Conservation (phyloP, 176 grass and related monocot genomes). For the Zoysia japonica region DNA sequence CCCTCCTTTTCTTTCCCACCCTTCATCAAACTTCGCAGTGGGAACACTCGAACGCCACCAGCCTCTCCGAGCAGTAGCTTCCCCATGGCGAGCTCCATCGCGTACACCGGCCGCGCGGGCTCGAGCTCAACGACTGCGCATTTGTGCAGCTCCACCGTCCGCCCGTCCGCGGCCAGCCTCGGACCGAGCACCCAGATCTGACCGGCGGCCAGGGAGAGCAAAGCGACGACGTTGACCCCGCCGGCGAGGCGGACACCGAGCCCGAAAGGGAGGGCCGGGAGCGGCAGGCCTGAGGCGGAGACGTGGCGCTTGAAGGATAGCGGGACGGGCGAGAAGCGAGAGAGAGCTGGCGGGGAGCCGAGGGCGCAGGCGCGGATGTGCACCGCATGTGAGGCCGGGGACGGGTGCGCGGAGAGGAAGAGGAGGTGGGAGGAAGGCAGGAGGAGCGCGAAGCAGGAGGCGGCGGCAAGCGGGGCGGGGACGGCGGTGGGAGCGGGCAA, state of each 20-base stretch:
- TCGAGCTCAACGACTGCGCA: slow-evolving; percentile 74
- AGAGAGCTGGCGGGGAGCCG: slow-evolving; percentile 15
- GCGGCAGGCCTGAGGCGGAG: slow-evolving; percentile 37
- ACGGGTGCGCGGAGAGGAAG: slow-evolving; percentile 58
- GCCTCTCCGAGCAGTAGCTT: slow-evolving; percentile 78
- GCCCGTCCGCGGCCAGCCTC: slow-evolving; percentile 39
- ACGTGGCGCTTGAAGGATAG: slow-evolving; percentile 56
- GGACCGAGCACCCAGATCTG: slow-evolving; percentile 89
- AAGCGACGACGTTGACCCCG: slow-evolving; percentile 60
- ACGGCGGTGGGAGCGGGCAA: slow-evolving; percentile 43
- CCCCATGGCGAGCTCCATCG: slow-evolving; percentile 65
- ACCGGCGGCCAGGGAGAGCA: slow-evolving; percentile 61
- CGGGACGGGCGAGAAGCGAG: slow-evolving; percentile 46
- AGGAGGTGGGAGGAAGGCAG: slow-evolving; percentile 56
- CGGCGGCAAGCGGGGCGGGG: slow-evolving; percentile 59
- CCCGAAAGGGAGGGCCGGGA: slow-evolving; percentile 61
- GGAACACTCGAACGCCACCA: slow-evolving; percentile 73
- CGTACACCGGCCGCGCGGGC: slow-evolving; percentile 60
- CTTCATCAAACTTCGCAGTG: slow-evolving; percentile 69
- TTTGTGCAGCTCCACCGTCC: slow-evolving; percentile 73
- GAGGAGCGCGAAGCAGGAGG: slow-evolving; percentile 51
- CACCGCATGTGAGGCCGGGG: slow-evolving; percentile 50
- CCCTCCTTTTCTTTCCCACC: slow-evolving; percentile 33
- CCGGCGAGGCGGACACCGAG: slow-evolving; percentile 60
- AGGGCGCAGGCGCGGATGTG: slow-evolving; percentile 69